Evolutionary conservation across 2,329 filamentous ascomycete genomes (phyloP).

Genomic region (Fusarium sp.): DNA sequence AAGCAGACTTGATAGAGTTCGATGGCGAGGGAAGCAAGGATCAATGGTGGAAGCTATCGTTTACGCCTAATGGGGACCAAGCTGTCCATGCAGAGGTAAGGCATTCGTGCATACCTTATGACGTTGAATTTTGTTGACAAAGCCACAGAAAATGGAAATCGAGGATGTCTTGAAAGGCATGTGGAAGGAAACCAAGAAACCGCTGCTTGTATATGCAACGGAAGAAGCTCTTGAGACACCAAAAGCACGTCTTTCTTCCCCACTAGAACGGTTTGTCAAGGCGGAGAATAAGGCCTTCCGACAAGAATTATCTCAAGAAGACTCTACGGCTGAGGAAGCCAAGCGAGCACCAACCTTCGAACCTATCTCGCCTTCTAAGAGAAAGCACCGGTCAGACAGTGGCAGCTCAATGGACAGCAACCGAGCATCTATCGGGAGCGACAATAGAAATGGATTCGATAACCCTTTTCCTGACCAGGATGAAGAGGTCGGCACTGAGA

Average conservation of each 20-base stretch:
- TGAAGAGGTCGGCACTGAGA: conserved; percentile 44
- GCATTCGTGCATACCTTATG: neutral
- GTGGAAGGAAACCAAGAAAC: conserved; percentile 62
- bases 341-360: conserved; percentile 50
- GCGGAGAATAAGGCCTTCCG: conserved; percentile 66
- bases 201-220: conserved; percentile 66
- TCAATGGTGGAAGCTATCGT: conserved; percentile 69
- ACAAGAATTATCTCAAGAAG: conserved; percentile 61
- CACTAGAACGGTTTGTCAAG: conserved; percentile 61
- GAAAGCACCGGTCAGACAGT: conserved; percentile 61
- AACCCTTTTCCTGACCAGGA: conserved; percentile 50
- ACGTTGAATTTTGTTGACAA: conserved; percentile 27
- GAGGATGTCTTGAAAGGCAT: conserved; percentile 61
- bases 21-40: conserved; percentile 54
- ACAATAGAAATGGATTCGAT: conserved; percentile 51
- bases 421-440: conserved; percentile 59
- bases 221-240: conserved; percentile 51
- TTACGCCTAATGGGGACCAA: conserved; percentile 53
- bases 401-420: conserved; percentile 62
- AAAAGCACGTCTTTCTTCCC: conserved; percentile 54
- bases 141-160: conserved; percentile 60
- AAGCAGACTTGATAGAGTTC: conserved; percentile 59
- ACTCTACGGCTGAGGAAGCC: conserved; percentile 40
- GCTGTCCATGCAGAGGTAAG: conserved; percentile 65
- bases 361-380: conserved; percentile 60